Evolutionary conservation across 208 protist species (phyloP), one percentile per base, ranked within the genome.

Genomic region (Trypanosoma boissoni): DNA sequence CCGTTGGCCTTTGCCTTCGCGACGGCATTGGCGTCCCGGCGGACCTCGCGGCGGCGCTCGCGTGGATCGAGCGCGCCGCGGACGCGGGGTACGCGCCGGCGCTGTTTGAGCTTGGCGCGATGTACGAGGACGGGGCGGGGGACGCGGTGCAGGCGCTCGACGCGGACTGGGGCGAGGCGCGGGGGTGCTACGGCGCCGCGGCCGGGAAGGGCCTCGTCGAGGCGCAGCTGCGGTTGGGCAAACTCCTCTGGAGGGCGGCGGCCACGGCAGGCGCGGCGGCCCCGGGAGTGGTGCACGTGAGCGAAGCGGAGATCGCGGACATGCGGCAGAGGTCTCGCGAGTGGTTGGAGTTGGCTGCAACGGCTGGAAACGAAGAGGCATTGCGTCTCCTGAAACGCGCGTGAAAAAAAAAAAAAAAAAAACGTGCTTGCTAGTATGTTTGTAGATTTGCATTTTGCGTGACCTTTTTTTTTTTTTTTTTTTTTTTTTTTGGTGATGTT

Each of bases 161-260:
- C 1, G 64, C 57, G 24, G 88, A 94, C 69, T 94, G 88, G 84
- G 88, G 82, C 12, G 82, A 82, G 58, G 88, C 88, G 3, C 16
- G 86, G 60, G 45, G 54, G 24, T 89, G 77, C 76, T 95, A 92
- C 58, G 53, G 60, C 7, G 26, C 34, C 12, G 88, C 85, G 0
- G 85, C 88, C 0, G 72, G 77, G 39, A 51, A 48, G 8, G 80
- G 76, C 3, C 78, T 88, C 71, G 58, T 70, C 0, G 68, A 78
- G 24, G 74, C 85, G 18, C 83, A 89, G 63, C 81, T 95, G 6
- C 84, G 91, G 60, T 43, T 92, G 8, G 88, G 80, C 0, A 92
- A 92, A 63, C 72, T 95, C 3, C 53, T 89, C 4, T 71, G 87
- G 20, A 50, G 42, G 9, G 88, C 85, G 1, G 58, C 58, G 16